Conservation (phyloP, 2,329 filamentous ascomycete genomes). For the Raffaelea arxii region DNA sequence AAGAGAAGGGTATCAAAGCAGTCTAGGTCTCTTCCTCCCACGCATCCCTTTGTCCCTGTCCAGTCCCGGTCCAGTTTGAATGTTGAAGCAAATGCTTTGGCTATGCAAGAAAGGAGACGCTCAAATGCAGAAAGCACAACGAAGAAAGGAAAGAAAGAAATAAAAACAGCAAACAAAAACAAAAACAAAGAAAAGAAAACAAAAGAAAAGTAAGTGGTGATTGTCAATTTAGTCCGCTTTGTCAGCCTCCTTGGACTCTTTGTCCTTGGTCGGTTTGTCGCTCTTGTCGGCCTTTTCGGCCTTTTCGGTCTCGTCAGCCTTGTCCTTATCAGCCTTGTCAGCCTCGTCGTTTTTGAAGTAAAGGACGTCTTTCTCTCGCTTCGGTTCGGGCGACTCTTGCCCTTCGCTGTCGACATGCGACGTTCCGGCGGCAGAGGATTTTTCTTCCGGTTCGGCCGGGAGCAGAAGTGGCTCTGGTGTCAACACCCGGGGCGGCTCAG, state of each 20-base stretch:
- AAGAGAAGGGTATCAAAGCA: too few relatives aligned
- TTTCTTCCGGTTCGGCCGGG: neutral
- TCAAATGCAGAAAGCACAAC: neutral
- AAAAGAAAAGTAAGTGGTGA: neutral
- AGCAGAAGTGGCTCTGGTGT: neutral
- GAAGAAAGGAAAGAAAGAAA: neutral
- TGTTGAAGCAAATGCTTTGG: too few relatives aligned
- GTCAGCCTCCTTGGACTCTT: slow-evolving; percentile 1
- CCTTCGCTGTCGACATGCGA: neutral
- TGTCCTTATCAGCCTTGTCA: neutral
- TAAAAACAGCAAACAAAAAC: neutral
- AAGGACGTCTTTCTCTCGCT: neutral
- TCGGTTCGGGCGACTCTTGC: neutral
- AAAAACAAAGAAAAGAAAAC: neutral
- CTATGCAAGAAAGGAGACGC: too few relatives aligned
- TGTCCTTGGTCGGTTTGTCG: neutral
- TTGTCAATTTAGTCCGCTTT: neutral
- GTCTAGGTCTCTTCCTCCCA: too few relatives aligned
- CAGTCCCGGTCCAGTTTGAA: too few relatives aligned
- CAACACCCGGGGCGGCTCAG: slow-evolving; percentile 1
- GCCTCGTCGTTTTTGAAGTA: too few relatives aligned
- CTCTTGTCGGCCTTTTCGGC: neutral
- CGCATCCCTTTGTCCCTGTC: too few relatives aligned
- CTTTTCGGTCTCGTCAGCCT: neutral
- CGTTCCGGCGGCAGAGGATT: neutral